These are phyloP conservation scores for Hippophae gyantsensis DNA, from an alignment of 306 rosid species.

Conservation along the genomic window DNA sequence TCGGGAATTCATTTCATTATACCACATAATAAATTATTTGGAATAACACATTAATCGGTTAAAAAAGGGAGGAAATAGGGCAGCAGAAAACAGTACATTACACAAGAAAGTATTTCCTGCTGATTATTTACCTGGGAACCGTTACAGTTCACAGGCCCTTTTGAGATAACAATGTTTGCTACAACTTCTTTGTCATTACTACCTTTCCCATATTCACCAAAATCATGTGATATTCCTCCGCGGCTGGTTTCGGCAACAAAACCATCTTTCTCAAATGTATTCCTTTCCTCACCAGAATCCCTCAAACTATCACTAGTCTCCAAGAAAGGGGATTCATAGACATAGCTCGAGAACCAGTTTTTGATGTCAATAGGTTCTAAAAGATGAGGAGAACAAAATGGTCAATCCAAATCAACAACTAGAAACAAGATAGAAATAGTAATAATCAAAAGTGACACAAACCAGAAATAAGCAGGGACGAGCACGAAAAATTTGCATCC, in stretches of 20 bases:
- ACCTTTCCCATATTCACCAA: neutral
- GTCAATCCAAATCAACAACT: neutral
- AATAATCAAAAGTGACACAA: conserved; percentile 11
- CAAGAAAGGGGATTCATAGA: conserved; percentile 45
- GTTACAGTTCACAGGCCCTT: conserved; percentile 16
- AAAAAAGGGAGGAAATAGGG: conserved; percentile 4
- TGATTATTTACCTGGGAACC: conserved; percentile 10
- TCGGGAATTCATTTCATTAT: neutral
- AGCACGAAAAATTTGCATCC: conserved; percentile 31
- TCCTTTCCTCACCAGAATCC: conserved; percentile 21
- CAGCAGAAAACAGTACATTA: conserved; percentile 21
- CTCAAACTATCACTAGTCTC: conserved; percentile 24
- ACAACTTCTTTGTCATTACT: conserved; percentile 14
- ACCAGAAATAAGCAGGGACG: conserved; percentile 56
- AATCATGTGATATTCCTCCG: neutral
- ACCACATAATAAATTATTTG: neutral
- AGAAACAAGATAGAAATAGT: neutral
- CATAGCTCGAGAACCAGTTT: conserved; percentile 73
- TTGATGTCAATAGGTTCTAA: conserved; percentile 65
- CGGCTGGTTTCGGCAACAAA: conserved; percentile 11
- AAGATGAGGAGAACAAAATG: neutral
- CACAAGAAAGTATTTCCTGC: conserved; percentile 19
- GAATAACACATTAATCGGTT: neutral
- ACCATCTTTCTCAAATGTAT: conserved; percentile 18
- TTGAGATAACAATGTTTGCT: conserved; percentile 1